Base-by-base conservation (phyloP, 305 asterid species). In the Rubia peregrina region DNA sequence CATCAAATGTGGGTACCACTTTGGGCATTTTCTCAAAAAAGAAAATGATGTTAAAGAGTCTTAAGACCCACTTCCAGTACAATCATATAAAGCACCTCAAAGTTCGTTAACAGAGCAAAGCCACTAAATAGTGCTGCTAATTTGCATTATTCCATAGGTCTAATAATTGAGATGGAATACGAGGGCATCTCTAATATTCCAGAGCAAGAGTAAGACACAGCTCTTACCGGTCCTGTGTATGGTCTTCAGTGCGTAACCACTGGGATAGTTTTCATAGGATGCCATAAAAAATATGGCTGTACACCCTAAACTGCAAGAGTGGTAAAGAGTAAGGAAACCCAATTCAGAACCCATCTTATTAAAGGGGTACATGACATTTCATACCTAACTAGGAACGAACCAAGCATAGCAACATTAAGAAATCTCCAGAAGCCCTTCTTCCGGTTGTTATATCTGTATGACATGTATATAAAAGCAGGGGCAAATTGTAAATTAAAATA, bases 241-340 rank as follows among this genome's bases (percentile, higher is more conserved):
- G 74, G 80, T 77, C 76, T 83, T 86, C 66, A 94, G 78, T 65
- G 97, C 99, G 76, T 88, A 72, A 74, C 95, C 99, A 71, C 98
- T 87, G 36, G 99, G 98, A 82, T 94, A 94, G 83, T 94, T 94
- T 79, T 89, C 89, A 46, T 89, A 89, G 26, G 99, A 94, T 48
- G 99, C 99, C 91, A 87, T 74, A 79, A 89, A 88, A 55, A 84
- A 74, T 69, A 91, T 49, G 81, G 80, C 65, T 7, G 97, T 91
- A 83, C 89, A 89, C 75, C 92, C 97, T 81, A 94, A 85, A 87
- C 99, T 94, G 87, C 77, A 89, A 81, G 44, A 42, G 6, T 70
- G 63, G 85, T 80, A 82, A 83, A 86, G 70, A 80, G 60, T 71
- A 60, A 67, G 65, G 53, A 1, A 49, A 78, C 55, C 55, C 51